Evolutionary conservation across 177 flowering plant species (phyloP), one percentile per base, ranked within the genome.

Genomic region (Telopea speciosissima): DNA sequence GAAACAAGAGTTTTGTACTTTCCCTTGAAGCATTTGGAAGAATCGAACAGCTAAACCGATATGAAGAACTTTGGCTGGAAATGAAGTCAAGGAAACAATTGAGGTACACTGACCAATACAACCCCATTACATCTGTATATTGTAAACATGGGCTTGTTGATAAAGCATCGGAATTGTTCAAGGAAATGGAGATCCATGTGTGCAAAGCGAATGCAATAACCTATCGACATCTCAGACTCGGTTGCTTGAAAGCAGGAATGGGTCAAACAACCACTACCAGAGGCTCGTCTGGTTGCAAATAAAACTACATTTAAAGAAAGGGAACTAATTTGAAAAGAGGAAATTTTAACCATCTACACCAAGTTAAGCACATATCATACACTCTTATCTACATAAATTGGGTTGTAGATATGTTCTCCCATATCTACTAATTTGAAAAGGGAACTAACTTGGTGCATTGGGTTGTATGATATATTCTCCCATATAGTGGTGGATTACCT

Each of bases 1-100:
- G 84, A 75, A 67, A 82, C 24, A 91, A 89, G 81, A 90, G 95
- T 80, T 93, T 78, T 75, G 73, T 90, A 26, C 73, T 93, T 70
- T 95, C 85, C 22, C 86, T 91, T 70, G 98, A 93, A 83, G 93
- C 98, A 75, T 87, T 87, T 80, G 98, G 99, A 42, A 84, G 88
- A 78, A 77, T 85, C 33, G 89, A 91, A 23, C 76, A 75, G 66
- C 60, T 90, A 22, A 67, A 64, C 66, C 84, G 85, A 74, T 92
- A 95, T 40, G 98, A 93, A 84, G 91, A 90, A 70, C 79, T 93
- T 44, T 93, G 92, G 89, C 40, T 56, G 16, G 91, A 93, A 73
- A 85, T 91, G 97, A 88, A 83, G 76, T 78, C 85, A 10, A 66
- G 12, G 63, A 85, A 83, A 72, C 80, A 74, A 21, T 79, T 88